Conservation (phyloP, 768 basidiomycete genomes). For the Cyclocybe aegerita region DNA sequence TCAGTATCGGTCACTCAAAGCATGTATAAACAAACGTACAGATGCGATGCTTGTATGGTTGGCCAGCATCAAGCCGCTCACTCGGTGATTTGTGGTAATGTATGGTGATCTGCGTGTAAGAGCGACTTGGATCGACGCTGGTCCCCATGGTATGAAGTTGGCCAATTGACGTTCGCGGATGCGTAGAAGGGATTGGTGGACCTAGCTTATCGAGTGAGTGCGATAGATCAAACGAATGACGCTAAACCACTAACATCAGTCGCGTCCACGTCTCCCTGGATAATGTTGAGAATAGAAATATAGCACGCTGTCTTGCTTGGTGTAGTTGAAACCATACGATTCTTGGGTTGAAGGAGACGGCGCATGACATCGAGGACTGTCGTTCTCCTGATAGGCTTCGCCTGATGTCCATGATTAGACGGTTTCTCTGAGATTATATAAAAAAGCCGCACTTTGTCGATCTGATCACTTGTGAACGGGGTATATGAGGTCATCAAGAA, state of each 20-base stretch:
- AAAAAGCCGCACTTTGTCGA: slow-evolving; percentile 75
- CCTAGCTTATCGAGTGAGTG: slow-evolving; percentile 43
- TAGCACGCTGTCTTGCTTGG: slow-evolving; percentile 93
- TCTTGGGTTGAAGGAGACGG: slow-evolving; percentile 94
- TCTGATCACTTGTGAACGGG: slow-evolving; percentile 95
- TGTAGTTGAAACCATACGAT: slow-evolving; percentile 95
- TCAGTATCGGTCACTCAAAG: slow-evolving; percentile 1
- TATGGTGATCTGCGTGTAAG: slow-evolving; percentile 90
- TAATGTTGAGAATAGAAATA: slow-evolving; percentile 97
- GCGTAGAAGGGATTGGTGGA: slow-evolving; percentile 94
- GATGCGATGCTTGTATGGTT: slow-evolving; percentile 99
- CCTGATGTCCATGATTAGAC: slow-evolving; percentile 41
- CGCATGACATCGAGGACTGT: slow-evolving; percentile 99
- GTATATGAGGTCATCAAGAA: slow-evolving; percentile 99
- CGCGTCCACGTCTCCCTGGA: slow-evolving; percentile 97
- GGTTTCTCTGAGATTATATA: background rate
- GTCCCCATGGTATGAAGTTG: slow-evolving; percentile 99
- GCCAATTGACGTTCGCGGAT: slow-evolving; percentile 96
- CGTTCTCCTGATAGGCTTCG: slow-evolving; percentile 92
- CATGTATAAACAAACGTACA: slow-evolving; percentile 42
- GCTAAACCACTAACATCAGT: slow-evolving; percentile 68
- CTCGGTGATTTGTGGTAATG: slow-evolving; percentile 84
- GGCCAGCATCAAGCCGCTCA: slow-evolving; percentile 97
- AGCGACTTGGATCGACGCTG: slow-evolving; percentile 97
- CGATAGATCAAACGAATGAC: background rate